These are phyloP conservation scores for Oryza coarctata DNA, from an alignment of 176 grass and related monocot species.

Conservation along the genomic window DNA sequence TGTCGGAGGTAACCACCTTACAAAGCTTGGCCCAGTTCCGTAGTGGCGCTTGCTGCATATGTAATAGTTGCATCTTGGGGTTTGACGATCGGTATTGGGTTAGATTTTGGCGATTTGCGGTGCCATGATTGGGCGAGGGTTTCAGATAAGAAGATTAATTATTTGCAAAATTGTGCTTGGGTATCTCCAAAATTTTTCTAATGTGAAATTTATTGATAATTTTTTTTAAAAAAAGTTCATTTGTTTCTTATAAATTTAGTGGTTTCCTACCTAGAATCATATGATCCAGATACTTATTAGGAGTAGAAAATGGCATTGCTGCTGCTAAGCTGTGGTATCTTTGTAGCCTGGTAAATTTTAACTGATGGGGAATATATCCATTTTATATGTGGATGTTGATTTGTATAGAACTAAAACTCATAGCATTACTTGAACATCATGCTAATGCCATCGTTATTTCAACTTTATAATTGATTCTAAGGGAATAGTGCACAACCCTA, in stretches of 20 bases:
- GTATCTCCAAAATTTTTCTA: neutral
- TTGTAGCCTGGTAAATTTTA: neutral
- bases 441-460: neutral
- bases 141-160: slow-evolving; percentile 13
- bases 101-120: slow-evolving; percentile 24
- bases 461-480: neutral
- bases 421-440: neutral
- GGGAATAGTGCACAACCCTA: neutral
- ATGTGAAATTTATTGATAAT: neutral
- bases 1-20: slow-evolving; percentile 72
- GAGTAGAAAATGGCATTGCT: neutral
- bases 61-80: slow-evolving; percentile 21
- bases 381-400: neutral
- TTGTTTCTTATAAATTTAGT: slow-evolving; percentile 2
- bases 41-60: neutral
- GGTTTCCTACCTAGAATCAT: neutral
- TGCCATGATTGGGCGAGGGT: neutral
- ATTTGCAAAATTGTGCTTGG: neutral
- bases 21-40: neutral
- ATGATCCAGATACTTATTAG: neutral
- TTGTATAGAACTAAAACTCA: neutral
- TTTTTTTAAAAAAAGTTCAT: slow-evolving; percentile 1
- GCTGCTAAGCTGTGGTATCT: neutral
- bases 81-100: neutral
- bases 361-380: neutral